Base-by-base conservation (phyloP, 176 grass and related monocot species). In the Musa schizocarpa region DNA sequence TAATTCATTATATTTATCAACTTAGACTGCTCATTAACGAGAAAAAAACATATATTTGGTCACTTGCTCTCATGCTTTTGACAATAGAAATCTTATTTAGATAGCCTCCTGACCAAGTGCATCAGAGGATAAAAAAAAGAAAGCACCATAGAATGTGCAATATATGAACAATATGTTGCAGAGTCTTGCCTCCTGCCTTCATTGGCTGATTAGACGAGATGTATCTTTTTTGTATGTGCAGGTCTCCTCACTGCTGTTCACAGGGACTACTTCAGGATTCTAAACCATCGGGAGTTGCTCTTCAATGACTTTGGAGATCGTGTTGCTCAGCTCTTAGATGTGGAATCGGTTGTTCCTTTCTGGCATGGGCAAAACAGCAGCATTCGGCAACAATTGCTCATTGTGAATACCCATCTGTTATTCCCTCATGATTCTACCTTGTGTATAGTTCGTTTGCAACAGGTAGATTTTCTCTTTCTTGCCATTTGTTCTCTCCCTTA, bases 291-390 rank as follows among this genome's bases (percentile, higher is more conserved):
- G 24, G 24, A 24, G 65, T 79, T 92, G 50, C 89, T 84, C 53
- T 96, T 96, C 80, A 92, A 96, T 82, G 92, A 96, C 80, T 92
- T 92, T 86, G 92, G 89, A 26, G 92, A 96, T 82, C 83, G 89
- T 62, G 92, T 96, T 73, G 92, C 92, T 57, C 92, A 96, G 75
- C 74, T 96, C 50, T 77, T 96, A 75, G 89, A 96, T n/a, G 87
- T 96, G 12, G 87, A 96, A 78, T 92, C 81, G 10, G 74, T 79
- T 66, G 82, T 78, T 69, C 83, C 89, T 1, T 89, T 88, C 59
- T 76, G 76, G 63, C 82, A 78, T 52, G 83, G 82, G 65, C 78
- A 73, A 88, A 81, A 84, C 77, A 80, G 63, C 62, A 82, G 63
- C 57, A 69, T 76, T 77, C 85, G 77, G 43, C 89, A 96, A 74